Conservation (phyloP, 257 asterid genomes). For the Primulina tabacum region DNA sequence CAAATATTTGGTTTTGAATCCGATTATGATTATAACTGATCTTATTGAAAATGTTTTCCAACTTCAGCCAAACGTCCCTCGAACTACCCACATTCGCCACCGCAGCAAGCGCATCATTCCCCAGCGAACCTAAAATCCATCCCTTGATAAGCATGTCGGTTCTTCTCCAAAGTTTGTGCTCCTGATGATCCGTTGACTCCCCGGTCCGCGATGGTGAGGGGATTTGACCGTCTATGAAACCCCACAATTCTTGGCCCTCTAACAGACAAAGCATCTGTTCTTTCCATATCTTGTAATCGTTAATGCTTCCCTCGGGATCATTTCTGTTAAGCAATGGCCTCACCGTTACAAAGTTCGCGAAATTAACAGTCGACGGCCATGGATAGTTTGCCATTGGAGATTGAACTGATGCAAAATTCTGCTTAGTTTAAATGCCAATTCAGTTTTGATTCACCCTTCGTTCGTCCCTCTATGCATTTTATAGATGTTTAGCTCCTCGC, state of each 20-base stretch:
- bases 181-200: too few species aligned
- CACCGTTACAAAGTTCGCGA: conserved; percentile 5
- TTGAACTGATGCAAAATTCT: too few species aligned
- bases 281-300: conserved; percentile 1
- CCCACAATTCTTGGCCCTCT: conserved; percentile 1
- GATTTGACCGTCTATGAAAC: conserved; percentile 3
- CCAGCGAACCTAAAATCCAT: conserved; percentile 13
- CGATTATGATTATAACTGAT: too few species aligned
- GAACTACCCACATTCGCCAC: neutral
- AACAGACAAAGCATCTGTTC: conserved; percentile 23
- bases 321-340: neutral
- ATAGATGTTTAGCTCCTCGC: too few species aligned
- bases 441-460: too few species aligned
- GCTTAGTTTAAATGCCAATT: too few species aligned
- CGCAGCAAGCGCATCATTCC: neutral
- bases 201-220: too few species aligned
- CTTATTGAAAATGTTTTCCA: conserved; percentile 3
- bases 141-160: conserved; percentile 15
- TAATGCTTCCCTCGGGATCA: neutral
- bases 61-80: conserved; percentile 1
- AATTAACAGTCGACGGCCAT: neutral
- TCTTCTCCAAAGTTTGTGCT: neutral
- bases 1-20: too few species aligned
- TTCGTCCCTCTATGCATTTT: too few species aligned
- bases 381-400: neutral